Conservation (phyloP, 176 grass and related monocot species). For the Puccinellia tenuiflora region DNA sequence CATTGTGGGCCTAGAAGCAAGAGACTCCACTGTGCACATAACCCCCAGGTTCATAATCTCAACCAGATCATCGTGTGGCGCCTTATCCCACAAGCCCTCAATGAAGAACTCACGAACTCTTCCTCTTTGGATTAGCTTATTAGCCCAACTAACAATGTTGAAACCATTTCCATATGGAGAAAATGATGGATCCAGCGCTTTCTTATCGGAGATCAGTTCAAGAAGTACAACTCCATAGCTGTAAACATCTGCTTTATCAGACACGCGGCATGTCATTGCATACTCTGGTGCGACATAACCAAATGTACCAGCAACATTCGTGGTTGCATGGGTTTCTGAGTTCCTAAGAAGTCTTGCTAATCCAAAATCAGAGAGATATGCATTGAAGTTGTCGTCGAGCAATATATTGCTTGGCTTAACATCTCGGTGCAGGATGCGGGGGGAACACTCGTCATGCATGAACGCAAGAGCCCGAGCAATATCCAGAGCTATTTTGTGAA, state of each 20-base stretch:
- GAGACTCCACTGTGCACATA: conserved; percentile 55
- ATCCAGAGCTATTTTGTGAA: conserved; percentile 92
- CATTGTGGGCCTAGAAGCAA: conserved; percentile 75
- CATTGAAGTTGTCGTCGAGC: conserved; percentile 64
- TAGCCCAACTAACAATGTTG: conserved; percentile 75
- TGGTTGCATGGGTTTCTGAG: conserved; percentile 86
- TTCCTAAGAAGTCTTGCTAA: conserved; percentile 70
- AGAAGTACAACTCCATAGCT: conserved; percentile 80
- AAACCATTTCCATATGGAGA: conserved; percentile 92
- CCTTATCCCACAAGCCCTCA: conserved; percentile 69
- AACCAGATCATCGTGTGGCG: conserved; percentile 85
- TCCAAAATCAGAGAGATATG: conserved; percentile 90
- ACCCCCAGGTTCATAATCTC: conserved; percentile 75
- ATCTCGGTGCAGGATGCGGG: conserved; percentile 79
- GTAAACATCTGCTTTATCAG: conserved; percentile 92
- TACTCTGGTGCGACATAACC: conserved; percentile 92
- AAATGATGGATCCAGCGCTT: conserved; percentile 81
- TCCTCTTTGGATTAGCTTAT: conserved; percentile 59
- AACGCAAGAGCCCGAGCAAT: conserved; percentile 71
- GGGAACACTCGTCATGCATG: conserved; percentile 63
- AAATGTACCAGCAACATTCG: conserved; percentile 80
- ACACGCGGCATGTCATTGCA: conserved; percentile 83
- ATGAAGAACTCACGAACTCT: conserved; percentile 68
- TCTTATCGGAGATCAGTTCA: conserved; percentile 84
- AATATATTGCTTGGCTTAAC: conserved; percentile 91